Base-by-base conservation (phyloP, 192 early-diverging fungal genomes). In the Entomortierella beljakovae region DNA sequence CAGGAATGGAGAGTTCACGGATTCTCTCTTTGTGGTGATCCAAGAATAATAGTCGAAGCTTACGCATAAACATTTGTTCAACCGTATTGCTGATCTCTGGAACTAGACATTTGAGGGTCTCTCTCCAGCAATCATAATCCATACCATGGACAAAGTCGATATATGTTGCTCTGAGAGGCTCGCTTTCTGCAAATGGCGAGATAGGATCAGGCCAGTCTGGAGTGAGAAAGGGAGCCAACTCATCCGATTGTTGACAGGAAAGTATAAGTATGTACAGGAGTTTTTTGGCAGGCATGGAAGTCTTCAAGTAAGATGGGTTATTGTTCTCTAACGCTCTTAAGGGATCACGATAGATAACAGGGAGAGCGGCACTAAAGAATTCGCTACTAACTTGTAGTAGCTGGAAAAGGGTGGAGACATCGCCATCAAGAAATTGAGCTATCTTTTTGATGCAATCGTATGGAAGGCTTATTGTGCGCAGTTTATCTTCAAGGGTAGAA, bases 331-430 rank as follows among this genome's bases (percentile, higher is more conserved):
- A 48, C 1, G 50, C 26, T 37, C 49, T 22, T 22, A 57, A 75
- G 22, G 72, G 72, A 59, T 68, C 64, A n/a, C 56, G 57, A 22
- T 75, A 75, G 43, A 75, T 64, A 42, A 62, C 15, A 5, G 72
- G 72, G 4, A 75, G 51, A 3, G 59, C 59, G 7, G 55, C 38
- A 6, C 38, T 33, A 43, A 75, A 68, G 28, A 75, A 67, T 18
- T 64, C 35, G 20, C 42, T 54, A 31, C 54, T 50, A 40, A 75
- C 72, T 5, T 64, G 61, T 32, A 75, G 28, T 20, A 75, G 42
- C 2, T 34, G 48, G 32, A 42, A 48, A 35, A 75, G 72, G 5
- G 72, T 56, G 32, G 55, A 37, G 33, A 75, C 48, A 35, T 75
- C 72, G 50, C 57, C 57, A 23, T 60, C 57, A 22, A 75, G 58